phyloP scores from a whole-genome alignment of 176 grass and related monocot species.

The Zea luxurians region DNA sequence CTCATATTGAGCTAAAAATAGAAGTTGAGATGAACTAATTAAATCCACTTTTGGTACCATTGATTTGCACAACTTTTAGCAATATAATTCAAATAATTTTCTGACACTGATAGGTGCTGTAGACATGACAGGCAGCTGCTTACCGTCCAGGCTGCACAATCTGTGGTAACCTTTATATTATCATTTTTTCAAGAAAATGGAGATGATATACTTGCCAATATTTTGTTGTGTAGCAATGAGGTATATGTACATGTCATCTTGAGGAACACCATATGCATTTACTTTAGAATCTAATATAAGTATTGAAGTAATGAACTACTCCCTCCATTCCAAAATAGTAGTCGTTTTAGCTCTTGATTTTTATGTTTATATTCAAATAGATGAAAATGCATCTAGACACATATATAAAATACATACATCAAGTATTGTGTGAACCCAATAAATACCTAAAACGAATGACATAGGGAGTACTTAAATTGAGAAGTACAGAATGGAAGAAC shows the following conservation, averaged over 20 bases:
- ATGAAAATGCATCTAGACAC: no score
- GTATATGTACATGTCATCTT: constrained; percentile 15
- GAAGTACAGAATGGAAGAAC: constrained; percentile 43
- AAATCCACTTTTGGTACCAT: neutral
- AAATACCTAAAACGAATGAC: no score
- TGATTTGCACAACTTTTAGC: neutral
- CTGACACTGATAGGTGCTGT: constrained; percentile 28
- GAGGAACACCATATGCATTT: constrained; percentile 3
- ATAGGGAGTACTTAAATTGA: constrained; percentile 18
- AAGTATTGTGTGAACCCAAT: no score
- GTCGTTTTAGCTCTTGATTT: no score
- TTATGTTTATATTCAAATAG: no score
- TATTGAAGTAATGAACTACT: constrained; percentile 33
- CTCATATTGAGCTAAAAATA: constrained; percentile 3
- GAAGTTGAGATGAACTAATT: neutral
- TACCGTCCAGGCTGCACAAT: constrained; percentile 20
- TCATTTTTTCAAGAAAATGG: neutral
- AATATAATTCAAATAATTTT: constrained; percentile 24
- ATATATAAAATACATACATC: no score
- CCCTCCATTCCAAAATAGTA: no score
- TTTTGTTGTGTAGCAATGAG: constrained; percentile 6
- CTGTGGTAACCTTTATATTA: constrained; percentile 1
- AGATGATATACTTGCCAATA: constrained; percentile 2
- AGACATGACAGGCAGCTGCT: neutral
- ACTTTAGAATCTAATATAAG: constrained; percentile 35